A percentile compares a stretch with the other conserved stretches of the same genome.
Evolutionary conservation across 768 basidiomycete genomes (phyloP).

Genomic region (Suillus brevipes): DNA sequence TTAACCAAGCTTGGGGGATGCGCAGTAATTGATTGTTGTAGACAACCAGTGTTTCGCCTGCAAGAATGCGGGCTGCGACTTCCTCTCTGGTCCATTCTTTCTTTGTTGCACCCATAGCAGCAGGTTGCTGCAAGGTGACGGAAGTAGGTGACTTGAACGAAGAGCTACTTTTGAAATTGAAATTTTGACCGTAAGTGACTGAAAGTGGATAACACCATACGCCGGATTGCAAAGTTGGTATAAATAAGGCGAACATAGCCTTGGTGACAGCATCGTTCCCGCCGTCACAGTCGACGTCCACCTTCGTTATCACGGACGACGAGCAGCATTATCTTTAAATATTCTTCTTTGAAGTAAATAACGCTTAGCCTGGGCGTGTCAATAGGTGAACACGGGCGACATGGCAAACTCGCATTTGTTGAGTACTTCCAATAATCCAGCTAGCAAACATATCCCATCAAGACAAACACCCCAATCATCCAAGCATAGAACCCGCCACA

Average conservation of each 20-base stretch:
- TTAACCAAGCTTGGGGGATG: constrained; percentile 76
- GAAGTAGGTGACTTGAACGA: background rate
- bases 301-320: constrained; percentile 5
- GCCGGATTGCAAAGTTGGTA: background rate
- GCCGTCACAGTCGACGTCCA: constrained; percentile 9
- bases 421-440: constrained; percentile 13
- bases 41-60: constrained; percentile 75
- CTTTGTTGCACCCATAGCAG: constrained; percentile 33
- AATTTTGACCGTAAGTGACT: background rate
- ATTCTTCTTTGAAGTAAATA: background rate
- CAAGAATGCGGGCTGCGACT: constrained; percentile 69
- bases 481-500: constrained; percentile 37
- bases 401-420: constrained; percentile 21
- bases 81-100: constrained; percentile 48
- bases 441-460: constrained; percentile 28
- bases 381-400: constrained; percentile 16
- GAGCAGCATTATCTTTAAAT: background rate
- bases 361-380: constrained; percentile 22
- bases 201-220: constrained; percentile 1
- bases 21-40: constrained; percentile 63
- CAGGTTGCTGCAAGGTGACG: background rate
- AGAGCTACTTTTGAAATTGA: background rate
- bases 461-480: constrained; percentile 18
- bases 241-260: constrained; percentile 3
- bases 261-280: constrained; percentile 7